Percentiles rank a stretch among this genome's conserved stretches.
Evolutionary conservation across 2,329 filamentous ascomycete genomes (phyloP).

Genomic region (Hirsutella rhossiliensis): DNA sequence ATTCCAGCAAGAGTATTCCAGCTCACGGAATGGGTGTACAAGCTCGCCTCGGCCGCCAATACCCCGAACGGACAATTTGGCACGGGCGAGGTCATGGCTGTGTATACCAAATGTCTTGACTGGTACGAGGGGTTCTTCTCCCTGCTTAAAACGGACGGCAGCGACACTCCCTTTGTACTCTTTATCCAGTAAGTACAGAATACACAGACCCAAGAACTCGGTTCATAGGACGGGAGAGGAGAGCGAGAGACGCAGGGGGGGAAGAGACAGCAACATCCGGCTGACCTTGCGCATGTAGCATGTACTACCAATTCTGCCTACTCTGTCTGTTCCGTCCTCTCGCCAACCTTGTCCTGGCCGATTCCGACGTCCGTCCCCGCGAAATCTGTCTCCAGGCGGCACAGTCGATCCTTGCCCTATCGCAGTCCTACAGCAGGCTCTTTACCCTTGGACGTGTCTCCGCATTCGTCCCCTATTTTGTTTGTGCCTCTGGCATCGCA

Average conservation of each 20-base stretch:
- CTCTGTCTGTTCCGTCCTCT: constrained; percentile 6
- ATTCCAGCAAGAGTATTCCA: constrained; percentile 6
- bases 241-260: too few relatives aligned
- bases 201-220: too few relatives aligned
- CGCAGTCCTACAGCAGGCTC: constrained; percentile 8
- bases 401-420: constrained; percentile 4
- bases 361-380: constrained; percentile 1
- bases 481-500: constrained; percentile 5
- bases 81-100: background rate
- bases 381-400: constrained; percentile 5
- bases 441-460: constrained; percentile 9
- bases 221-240: too few relatives aligned
- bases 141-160: background rate
- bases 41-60: background rate
- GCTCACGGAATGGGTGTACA: constrained; percentile 8
- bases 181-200: constrained; percentile 7
- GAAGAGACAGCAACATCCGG: too few relatives aligned
- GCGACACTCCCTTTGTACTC: constrained; percentile 6
- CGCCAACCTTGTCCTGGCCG: background rate
- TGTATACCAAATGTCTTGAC: constrained; percentile 7
- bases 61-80: background rate
- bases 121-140: constrained; percentile 9
- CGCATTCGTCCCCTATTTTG: constrained; percentile 5
- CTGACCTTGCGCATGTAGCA: constrained; percentile 1
- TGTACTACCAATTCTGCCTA: constrained; percentile 9